Conservation (phyloP, 2,329 filamentous ascomycete species). For the Beauveria medogensis region DNA sequence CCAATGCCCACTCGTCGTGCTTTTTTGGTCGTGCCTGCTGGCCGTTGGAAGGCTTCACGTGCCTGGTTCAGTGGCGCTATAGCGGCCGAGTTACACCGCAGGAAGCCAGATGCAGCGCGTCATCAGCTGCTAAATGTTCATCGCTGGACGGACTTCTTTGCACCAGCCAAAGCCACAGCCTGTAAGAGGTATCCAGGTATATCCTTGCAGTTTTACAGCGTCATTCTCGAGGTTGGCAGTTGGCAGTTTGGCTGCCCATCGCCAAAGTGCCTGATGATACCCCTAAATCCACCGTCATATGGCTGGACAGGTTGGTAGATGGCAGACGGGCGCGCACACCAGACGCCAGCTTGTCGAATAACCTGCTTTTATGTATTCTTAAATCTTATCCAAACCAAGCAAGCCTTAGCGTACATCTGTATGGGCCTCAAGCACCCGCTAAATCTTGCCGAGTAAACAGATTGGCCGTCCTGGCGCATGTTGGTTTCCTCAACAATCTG, state of each 20-base stretch:
- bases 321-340: no score
- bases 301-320: no score
- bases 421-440: neutral
- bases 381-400: neutral
- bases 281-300: no score
- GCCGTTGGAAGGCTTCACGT: neutral
- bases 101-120: neutral
- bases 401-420: neutral
- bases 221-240: neutral
- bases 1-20: neutral
- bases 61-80: neutral
- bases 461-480: conserved; percentile 3
- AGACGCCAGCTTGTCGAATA: neutral
- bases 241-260: neutral
- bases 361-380: neutral
- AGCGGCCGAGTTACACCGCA: neutral
- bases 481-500: conserved; percentile 13
- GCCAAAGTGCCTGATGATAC: no score
- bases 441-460: conserved; percentile 8
- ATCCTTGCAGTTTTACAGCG: neutral
- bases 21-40: neutral
- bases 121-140: conserved; percentile 2
- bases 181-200: no score
- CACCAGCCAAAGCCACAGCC: no score
- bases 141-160: neutral